Evolutionary conservation across 2,329 filamentous ascomycete genomes (phyloP), one percentile per base, ranked within the genome.

Genomic region (Coniochaeta prunicola): DNA sequence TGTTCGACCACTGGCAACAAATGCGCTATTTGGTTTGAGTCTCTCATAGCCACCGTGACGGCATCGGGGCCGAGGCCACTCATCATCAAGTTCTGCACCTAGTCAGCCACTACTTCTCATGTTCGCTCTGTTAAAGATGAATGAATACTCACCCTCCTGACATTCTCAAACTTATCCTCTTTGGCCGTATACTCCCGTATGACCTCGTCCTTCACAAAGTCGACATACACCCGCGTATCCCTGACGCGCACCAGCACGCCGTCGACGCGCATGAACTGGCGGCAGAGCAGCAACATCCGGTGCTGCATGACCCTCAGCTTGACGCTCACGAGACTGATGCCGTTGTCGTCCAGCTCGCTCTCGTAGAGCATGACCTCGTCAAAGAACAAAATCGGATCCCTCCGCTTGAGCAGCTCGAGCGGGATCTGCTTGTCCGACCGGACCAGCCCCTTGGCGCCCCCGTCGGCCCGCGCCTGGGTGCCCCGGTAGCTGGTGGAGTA

Each of bases 291-390:
- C 58, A 99, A 80, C 75, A 99, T 86, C 58, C 94, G 82, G 67
- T 88, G 85, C 58, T 92, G 91, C 87, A 97, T 97, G 59, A 97
- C 93, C 60, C 94, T 83, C 56, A 97, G 78, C 78, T 99, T 99
- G 74, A 89, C 91, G 62, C 88, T 96, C 60, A 96, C 80, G 70
- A 97, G 82, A 31, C 91, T 91, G 66, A 97, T 94, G 61, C 94
- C 94, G 70, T 99, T 99, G 73, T 99, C 94, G 61, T 96, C 94
- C 53, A 99, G 83, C 78, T 99, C 94, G 75, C 96, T 96, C 77
- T 99, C 94, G 72, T 96, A 99, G 54, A 99, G 81, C 66, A 97
- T 86, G 40, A 99, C 91, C 67, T 97, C 92, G 75, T 97, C 93
- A 71, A 96, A 96, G 80, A 97, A 97, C 5, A 96, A 77, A 64